A percentile compares a stretch with the other conserved stretches of the same genome.
Evolutionary conservation across 2,329 filamentous ascomycete species (phyloP).

Genomic region (Cercospora sp.): DNA sequence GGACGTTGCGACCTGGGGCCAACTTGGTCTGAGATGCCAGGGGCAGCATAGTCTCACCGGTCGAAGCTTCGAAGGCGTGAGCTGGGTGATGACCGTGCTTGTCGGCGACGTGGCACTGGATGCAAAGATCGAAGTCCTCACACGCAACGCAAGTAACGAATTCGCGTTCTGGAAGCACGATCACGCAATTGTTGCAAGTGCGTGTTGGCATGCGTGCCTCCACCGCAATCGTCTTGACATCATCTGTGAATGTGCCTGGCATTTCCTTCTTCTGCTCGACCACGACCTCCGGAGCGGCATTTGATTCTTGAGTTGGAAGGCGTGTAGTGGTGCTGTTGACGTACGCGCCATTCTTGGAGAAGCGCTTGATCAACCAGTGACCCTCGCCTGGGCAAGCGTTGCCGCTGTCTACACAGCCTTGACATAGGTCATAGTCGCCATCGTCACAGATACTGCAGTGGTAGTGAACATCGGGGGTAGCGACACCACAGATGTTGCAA

Average conservation of each 20-base stretch:
- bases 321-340: constrained; percentile 84
- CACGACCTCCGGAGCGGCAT: constrained; percentile 30
- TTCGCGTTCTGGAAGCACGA: constrained; percentile 65
- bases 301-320: constrained; percentile 49
- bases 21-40: constrained; percentile 66
- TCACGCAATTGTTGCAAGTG: constrained; percentile 72
- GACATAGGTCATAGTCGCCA: constrained; percentile 93
- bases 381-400: constrained; percentile 73
- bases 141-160: constrained; percentile 85
- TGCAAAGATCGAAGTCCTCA: constrained; percentile 90
- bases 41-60: constrained; percentile 62
- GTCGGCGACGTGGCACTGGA: constrained; percentile 71
- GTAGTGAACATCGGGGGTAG: constrained; percentile 80
- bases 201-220: constrained; percentile 51
- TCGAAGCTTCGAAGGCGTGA: constrained; percentile 73
- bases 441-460: constrained; percentile 93
- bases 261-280: constrained; percentile 44
- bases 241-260: constrained; percentile 48
- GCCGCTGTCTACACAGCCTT: constrained; percentile 71
- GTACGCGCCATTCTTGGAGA: constrained; percentile 73
- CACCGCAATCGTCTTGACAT: constrained; percentile 44
- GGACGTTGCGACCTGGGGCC: constrained; percentile 73
- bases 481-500: constrained; percentile 84
- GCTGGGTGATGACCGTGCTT: constrained; percentile 88
- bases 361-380: constrained; percentile 95